Evolutionary conservation across 2,329 filamentous ascomycete species (phyloP), one percentile per base, ranked within the genome.

Genomic region (Polytolypa hystricis): DNA sequence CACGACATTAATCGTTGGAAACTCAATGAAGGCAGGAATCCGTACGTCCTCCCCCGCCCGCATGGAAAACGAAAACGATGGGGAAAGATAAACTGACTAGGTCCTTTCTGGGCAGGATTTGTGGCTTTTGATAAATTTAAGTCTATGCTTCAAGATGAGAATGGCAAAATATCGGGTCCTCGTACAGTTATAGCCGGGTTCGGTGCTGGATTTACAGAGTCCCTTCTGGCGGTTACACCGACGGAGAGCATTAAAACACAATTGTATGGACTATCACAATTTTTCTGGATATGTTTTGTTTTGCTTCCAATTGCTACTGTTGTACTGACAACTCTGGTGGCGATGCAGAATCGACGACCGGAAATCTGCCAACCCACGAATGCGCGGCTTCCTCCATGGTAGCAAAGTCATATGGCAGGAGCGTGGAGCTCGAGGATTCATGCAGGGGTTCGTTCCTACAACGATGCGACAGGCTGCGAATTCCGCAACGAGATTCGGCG

Each of bases 211-310:
- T 83, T 93, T 35, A 96, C 89, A 2, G 91, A 98, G 66, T 93
- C 84, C 3, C 65, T 95, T 35, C 66, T 98, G 3, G 91, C 91
- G 8, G 91, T 98, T 21, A 98, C 91, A 21, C 91, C 91, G 0
- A 95, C 93, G 41, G 91, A 98, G 65, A 93, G 84, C 53, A 95
- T 98, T 64, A 98, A 98, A 70, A 98, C 91, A 34, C 93, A 93
- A 49, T 67, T 98, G 73, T 82, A 57, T 37, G 66, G 59, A 33
- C 31, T 46, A 23, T 36, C 12, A 21, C 16, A 4, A 9, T 16
- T 4, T n/a, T 23, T 25, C 11, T 45, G 35, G 30, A 23, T 23
- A 28, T 28, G 35, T 43, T 18, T 15, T 30, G 4, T 21, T 10
- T 26, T 1, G 15, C 9, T 3, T 11, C 30, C 21, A 25, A 25